These are phyloP conservation scores for Rhizopus stolonifer DNA, from an alignment of 371 early-diverging fungal genomes.

Conservation along the genomic window DNA sequence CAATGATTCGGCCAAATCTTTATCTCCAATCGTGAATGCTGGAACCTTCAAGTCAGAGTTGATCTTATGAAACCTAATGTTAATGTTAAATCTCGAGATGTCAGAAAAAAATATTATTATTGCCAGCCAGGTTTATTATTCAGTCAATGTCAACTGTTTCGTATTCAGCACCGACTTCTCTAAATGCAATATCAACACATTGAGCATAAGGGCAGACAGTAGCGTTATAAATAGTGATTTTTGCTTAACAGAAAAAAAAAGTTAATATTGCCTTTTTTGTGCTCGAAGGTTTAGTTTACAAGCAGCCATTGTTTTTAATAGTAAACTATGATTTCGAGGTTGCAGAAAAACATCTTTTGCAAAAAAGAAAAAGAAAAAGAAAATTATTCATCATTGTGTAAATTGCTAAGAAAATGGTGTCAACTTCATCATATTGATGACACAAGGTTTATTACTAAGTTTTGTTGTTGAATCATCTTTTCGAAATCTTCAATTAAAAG, in stretches of 20 bases:
- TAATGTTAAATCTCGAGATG: no score
- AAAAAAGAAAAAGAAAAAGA: no score
- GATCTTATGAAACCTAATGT: constrained; percentile 40
- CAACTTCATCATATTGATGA: no score
- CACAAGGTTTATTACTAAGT: no score
- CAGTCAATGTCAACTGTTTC: constrained; percentile 59
- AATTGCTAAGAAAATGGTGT: no score
- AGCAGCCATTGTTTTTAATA: neutral
- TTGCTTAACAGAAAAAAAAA: constrained; percentile 12
- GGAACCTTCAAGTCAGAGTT: constrained; percentile 53
- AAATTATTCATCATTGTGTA: no score
- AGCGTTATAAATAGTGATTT: constrained; percentile 51
- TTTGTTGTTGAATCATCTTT: no score
- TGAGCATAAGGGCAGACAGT: constrained; percentile 63
- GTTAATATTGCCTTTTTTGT: constrained; percentile 4
- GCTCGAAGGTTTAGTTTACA: neutral
- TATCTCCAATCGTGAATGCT: constrained; percentile 35
- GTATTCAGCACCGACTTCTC: constrained; percentile 47
- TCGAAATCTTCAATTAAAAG: neutral
- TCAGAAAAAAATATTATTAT: neutral
- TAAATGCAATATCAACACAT: constrained; percentile 56
- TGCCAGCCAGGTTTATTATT: constrained; percentile 54
- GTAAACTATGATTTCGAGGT: neutral
- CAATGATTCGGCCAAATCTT: constrained; percentile 48
- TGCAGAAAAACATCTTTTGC: no score